Conservation (phyloP, 176 grass and related monocot genomes). For the Paspalum vaginatum region DNA sequence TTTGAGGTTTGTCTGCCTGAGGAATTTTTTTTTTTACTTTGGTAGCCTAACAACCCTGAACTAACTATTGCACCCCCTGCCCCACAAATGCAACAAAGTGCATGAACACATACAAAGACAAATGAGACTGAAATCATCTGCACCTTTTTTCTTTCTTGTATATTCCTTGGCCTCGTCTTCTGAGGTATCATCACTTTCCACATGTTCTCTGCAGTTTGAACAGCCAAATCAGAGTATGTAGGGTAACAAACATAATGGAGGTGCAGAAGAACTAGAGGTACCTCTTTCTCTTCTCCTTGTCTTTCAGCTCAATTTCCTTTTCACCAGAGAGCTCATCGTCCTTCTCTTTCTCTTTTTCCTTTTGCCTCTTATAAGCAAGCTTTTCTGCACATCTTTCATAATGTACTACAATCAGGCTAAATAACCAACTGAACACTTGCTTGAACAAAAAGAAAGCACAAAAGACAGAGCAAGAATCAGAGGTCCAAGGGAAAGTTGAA, state of each 20-base stretch:
- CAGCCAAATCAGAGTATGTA: conserved; percentile 29
- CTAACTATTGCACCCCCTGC: not conserved
- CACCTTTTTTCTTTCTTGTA: conserved; percentile 69
- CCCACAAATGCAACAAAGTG: not conserved
- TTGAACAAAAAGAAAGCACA: conserved; percentile 17
- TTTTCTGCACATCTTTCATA: conserved; percentile 97
- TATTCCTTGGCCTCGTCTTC: conserved; percentile 53
- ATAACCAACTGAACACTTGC: conserved; percentile 11
- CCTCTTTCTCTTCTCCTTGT: conserved; percentile 74
- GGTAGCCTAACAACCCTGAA: not conserved
- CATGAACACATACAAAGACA: not conserved
- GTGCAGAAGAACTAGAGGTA: conserved; percentile 23
- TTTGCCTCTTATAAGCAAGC: conserved; percentile 87
- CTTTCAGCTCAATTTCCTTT: conserved; percentile 46
- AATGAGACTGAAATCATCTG: not conserved
- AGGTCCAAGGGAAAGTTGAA: not conserved
- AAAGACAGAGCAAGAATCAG: not conserved
- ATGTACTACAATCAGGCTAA: conserved; percentile 47
- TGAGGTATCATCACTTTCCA: conserved; percentile 24
- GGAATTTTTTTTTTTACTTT: not conserved
- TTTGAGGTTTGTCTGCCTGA: not conserved
- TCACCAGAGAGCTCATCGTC: conserved; percentile 41
- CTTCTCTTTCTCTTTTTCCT: conserved; percentile 69
- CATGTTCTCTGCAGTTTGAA: conserved; percentile 55
- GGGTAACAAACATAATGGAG: not conserved